A percentile compares a stretch with the other conserved stretches of the same genome.
These are phyloP conservation scores for Quercus agrifolia DNA, from an alignment of 306 rosid species.

Conservation along the genomic window DNA sequence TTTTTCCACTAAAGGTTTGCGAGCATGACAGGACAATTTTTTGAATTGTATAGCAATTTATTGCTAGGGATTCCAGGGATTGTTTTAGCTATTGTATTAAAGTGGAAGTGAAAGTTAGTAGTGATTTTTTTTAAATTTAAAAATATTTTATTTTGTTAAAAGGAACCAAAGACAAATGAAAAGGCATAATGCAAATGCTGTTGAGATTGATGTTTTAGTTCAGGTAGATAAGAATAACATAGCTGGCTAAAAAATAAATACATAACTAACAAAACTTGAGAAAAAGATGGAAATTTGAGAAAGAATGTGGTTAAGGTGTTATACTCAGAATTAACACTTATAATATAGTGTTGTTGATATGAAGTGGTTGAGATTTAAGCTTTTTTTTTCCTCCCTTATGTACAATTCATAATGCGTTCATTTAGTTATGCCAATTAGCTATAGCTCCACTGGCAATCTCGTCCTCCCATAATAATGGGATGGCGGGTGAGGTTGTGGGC, in stretches of 20 bases:
- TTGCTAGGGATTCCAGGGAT: background rate
- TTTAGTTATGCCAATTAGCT: no score
- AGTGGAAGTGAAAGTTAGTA: background rate
- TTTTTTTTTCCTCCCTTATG: background rate
- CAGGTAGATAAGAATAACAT: background rate
- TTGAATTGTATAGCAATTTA: background rate
- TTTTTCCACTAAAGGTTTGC: background rate
- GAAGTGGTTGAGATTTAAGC: background rate
- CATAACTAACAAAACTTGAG: background rate
- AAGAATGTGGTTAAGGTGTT: background rate
- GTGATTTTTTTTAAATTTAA: background rate
- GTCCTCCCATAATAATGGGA: no score
- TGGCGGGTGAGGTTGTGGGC: no score
- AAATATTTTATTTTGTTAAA: background rate
- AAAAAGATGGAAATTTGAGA: background rate
- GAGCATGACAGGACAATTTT: background rate
- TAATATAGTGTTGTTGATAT: background rate
- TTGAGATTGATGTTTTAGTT: background rate
- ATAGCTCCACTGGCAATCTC: no score
- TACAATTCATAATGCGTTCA: background rate
- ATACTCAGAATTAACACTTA: background rate
- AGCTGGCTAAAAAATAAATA: background rate
- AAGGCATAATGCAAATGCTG: background rate
- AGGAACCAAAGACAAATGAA: background rate
- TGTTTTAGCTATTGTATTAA: background rate